Evolutionary conservation across 805 yeast genomes (phyloP).

Genomic region (Candida dajiaensis): DNA sequence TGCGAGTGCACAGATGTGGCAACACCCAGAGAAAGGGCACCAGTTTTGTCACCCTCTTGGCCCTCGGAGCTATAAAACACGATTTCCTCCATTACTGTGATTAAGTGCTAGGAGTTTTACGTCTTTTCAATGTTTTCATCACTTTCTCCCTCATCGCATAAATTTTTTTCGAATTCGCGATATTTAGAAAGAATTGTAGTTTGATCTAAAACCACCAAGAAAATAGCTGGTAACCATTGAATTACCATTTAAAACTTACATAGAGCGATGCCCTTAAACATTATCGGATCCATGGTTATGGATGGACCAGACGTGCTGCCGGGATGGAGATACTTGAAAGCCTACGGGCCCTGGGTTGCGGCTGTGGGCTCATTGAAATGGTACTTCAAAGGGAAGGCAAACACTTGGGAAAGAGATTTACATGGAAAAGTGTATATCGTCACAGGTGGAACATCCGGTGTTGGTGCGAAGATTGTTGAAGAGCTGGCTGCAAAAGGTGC

Average conservation of each 20-base stretch:
- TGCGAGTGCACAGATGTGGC: conserved; percentile 39
- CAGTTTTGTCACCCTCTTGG: conserved; percentile 37
- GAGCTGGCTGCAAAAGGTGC: conserved; percentile 83
- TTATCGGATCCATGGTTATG: conserved; percentile 56
- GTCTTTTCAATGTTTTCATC: neutral
- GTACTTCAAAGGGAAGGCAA: conserved; percentile 72
- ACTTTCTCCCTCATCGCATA: neutral
- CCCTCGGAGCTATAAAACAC: conserved; percentile 43
- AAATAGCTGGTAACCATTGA: no score
- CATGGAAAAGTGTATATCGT: conserved; percentile 83
- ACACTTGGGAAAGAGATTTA: conserved; percentile 89
- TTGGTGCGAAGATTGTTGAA: conserved; percentile 71
- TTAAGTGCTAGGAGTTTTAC: neutral
- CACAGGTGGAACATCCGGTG: conserved; percentile 93
- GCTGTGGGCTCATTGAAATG: conserved; percentile 49
- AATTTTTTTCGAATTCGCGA: neutral
- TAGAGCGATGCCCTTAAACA: conserved; percentile 78
- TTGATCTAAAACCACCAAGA: no score
- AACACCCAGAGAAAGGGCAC: conserved; percentile 36
- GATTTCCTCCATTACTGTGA: conserved; percentile 40
- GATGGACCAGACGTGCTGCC: conserved; percentile 79
- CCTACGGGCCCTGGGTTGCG: conserved; percentile 50
- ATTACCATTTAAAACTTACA: neutral
- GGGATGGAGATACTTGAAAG: conserved; percentile 55
- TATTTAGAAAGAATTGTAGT: neutral